Evolutionary conservation across 2,329 filamentous ascomycete genomes (phyloP).

Genomic region (Metarhizium guizhouense): DNA sequence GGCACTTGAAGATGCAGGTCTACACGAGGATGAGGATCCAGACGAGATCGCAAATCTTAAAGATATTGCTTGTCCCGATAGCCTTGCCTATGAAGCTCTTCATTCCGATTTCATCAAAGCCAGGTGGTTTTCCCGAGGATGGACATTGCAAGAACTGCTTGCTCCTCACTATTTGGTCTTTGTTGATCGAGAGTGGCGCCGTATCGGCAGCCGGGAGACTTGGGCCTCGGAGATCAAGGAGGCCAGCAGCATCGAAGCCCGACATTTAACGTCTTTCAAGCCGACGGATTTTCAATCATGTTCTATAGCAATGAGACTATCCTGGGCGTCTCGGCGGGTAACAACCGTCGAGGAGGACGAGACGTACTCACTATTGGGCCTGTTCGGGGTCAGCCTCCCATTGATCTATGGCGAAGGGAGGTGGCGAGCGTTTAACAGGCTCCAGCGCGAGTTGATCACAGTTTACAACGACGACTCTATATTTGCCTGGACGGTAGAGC

Average conservation of each 20-base stretch:
- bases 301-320: conserved; percentile 5
- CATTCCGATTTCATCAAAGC: too few relatives aligned
- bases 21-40: too few relatives aligned
- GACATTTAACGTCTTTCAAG: neutral
- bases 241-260: neutral
- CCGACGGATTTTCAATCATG: neutral
- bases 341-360: conserved; percentile 15
- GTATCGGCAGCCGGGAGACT: neutral
- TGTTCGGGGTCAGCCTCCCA: conserved; percentile 20
- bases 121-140: neutral
- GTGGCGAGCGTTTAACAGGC: conserved; percentile 12
- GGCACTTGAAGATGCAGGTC: too few relatives aligned
- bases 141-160: neutral
- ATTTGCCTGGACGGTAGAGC: conserved; percentile 7
- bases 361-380: conserved; percentile 19
- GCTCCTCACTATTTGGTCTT: neutral
- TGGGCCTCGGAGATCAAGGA: neutral
- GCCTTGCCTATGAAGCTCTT: too few relatives aligned
- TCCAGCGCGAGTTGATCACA: conserved; percentile 17
- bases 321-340: conserved; percentile 17
- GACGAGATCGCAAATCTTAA: too few relatives aligned
- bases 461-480: conserved; percentile 9
- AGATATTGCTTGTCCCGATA: too few relatives aligned
- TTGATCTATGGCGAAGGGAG: conserved; percentile 20
- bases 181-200: neutral